phyloP scores from a whole-genome alignment of 2,329 filamentous ascomycete species.

The Ophiocordyceps sinensis region DNA sequence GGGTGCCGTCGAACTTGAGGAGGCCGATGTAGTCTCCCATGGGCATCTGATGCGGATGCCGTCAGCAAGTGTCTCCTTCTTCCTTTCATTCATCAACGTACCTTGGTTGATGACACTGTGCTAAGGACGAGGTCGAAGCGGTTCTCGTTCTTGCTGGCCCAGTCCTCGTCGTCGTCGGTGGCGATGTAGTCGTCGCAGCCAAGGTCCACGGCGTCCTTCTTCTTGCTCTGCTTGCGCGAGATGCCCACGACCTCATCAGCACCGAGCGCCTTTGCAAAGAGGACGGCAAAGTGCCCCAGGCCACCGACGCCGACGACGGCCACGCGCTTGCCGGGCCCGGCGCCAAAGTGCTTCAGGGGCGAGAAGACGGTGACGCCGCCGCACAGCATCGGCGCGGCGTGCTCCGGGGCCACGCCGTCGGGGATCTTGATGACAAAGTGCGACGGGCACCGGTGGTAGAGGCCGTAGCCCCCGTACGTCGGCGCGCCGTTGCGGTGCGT shows the following conservation, averaged over 20 bases:
- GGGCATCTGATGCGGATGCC: slow-evolving; percentile 32
- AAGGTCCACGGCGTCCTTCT: slow-evolving; percentile 38
- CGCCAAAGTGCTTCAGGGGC: slow-evolving; percentile 46
- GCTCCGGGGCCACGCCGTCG: slow-evolving; percentile 22
- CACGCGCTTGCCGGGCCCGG: slow-evolving; percentile 51
- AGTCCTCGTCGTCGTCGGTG: slow-evolving; percentile 33
- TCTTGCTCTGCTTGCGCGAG: slow-evolving; percentile 37
- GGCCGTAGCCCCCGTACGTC: slow-evolving; percentile 33
- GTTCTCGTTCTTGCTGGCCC: slow-evolving; percentile 34
- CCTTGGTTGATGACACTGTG: slow-evolving; percentile 31
- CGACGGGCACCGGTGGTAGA: slow-evolving; percentile 18
- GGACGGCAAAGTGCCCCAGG: slow-evolving; percentile 52
- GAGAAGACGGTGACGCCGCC: slow-evolving; percentile 54
- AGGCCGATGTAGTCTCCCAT: slow-evolving; percentile 45
- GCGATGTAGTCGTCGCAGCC: slow-evolving; percentile 38
- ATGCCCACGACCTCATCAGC: slow-evolving; percentile 48
- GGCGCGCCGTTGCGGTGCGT: slow-evolving; percentile 13
- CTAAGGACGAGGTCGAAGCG: slow-evolving; percentile 44
- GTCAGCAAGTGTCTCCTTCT: too few species aligned
- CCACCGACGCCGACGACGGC: slow-evolving; percentile 55
- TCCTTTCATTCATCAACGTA: slow-evolving; percentile 1
- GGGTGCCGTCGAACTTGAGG: slow-evolving; percentile 41
- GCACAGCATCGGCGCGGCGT: slow-evolving; percentile 52
- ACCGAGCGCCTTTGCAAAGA: slow-evolving; percentile 53
- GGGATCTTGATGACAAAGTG: slow-evolving; percentile 37